These are phyloP conservation scores for Colletotrichum cuscutae DNA, from an alignment of 2,329 filamentous ascomycete genomes.

Conservation along the genomic window DNA sequence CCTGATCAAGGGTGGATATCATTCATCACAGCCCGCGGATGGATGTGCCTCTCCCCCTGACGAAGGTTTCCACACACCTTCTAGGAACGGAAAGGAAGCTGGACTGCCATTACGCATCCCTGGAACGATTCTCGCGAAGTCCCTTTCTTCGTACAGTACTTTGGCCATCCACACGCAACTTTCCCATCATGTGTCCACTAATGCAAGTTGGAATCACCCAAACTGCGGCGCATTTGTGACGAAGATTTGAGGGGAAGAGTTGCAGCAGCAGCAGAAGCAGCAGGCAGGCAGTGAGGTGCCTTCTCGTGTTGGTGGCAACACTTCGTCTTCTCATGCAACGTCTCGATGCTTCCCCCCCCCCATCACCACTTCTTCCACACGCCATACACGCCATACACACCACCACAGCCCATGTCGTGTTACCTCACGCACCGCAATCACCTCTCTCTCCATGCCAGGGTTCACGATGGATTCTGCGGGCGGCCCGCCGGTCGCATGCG, in stretches of 20 bases:
- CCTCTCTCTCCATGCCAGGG: not conserved
- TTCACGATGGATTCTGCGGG: conserved; percentile 2
- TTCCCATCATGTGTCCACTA: conserved; percentile 21
- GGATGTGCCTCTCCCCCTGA: not conserved
- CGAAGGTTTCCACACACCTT: not conserved
- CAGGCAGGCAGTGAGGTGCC: not conserved
- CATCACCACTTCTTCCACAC: conserved; percentile 9
- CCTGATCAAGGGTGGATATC: not conserved
- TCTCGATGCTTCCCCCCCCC: not conserved
- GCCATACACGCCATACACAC: not conserved
- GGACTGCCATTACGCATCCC: not conserved
- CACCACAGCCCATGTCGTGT: not conserved
- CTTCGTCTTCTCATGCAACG: not conserved
- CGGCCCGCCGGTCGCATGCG: conserved; percentile 26
- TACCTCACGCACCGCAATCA: not conserved
- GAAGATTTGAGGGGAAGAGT: not conserved
- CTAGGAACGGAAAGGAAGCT: not conserved
- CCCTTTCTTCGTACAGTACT: conserved; percentile 32
- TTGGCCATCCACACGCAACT: conserved; percentile 23
- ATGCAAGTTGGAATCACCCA: conserved; percentile 29
- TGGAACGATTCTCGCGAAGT: conserved; percentile 13
- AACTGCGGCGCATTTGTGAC: conserved; percentile 13
- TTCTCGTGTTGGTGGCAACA: conserved; percentile 20
- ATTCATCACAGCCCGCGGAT: conserved; percentile 6
- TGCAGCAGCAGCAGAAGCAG: not conserved